phyloP scores from a whole-genome alignment of 1,284 basidiomycete species.

The Tilletiaria anomala region DNA sequence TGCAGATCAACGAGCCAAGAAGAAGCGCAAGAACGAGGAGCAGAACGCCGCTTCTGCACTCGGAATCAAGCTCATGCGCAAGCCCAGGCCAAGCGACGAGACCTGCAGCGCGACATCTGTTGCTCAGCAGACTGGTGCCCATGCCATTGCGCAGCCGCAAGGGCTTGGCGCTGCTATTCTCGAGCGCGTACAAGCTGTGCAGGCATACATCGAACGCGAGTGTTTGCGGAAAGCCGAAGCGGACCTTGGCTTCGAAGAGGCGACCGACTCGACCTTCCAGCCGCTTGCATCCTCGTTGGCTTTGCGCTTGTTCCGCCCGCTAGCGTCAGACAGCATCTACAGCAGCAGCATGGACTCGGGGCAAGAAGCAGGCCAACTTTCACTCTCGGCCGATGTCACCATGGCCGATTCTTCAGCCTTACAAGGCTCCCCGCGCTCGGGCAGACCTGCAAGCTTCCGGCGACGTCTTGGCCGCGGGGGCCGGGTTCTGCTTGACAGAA shows the following conservation, averaged over 20 bases:
- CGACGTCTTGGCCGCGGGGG: slow-evolving; percentile 34
- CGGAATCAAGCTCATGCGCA: neutral
- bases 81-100: slow-evolving; percentile 11
- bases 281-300: slow-evolving; percentile 19
- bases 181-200: slow-evolving; percentile 30
- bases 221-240: slow-evolving; percentile 21
- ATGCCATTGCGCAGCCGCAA: slow-evolving; percentile 1
- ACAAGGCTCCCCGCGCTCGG: neutral
- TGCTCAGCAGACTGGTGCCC: neutral
- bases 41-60: slow-evolving; percentile 16
- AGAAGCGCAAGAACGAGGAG: slow-evolving; percentile 33
- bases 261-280: slow-evolving; percentile 33
- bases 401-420: neutral
- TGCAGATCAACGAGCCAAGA: slow-evolving; percentile 9
- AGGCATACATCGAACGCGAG: slow-evolving; percentile 36
- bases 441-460: slow-evolving; percentile 15
- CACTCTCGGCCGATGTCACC: neutral
- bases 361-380: too few relatives aligned
- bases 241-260: slow-evolving; percentile 34
- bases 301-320: slow-evolving; percentile 31
- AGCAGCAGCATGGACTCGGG: too few relatives aligned
- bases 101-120: slow-evolving; percentile 2
- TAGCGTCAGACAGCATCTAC: slow-evolving; percentile 18
- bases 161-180: slow-evolving; percentile 26
- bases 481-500: slow-evolving; percentile 33